Evolutionary conservation across 176 grass and related monocot species (phyloP).

Genomic region (Carex pumila): DNA sequence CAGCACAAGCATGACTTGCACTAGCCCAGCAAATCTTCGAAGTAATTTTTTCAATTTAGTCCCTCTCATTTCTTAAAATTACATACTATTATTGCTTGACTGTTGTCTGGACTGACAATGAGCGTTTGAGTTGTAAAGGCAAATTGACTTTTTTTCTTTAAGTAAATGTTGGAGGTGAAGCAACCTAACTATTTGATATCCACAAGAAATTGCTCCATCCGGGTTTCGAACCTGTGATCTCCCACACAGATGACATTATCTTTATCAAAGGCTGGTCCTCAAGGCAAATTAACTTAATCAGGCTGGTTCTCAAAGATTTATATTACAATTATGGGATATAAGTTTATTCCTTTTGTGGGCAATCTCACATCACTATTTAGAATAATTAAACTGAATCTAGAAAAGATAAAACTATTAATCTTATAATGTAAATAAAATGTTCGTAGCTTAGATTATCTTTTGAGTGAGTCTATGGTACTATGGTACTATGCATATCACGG

Average conservation of each 20-base stretch:
- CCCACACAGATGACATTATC: no score
- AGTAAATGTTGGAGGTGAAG: no score
- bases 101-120: not conserved
- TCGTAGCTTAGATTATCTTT: not conserved
- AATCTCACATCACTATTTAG: not conserved
- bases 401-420: not conserved
- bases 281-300: not conserved
- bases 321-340: not conserved
- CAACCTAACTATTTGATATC: no score
- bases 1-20: no score
- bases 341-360: not conserved
- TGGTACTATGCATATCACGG: no score
- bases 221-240: no score
- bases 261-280: no score
- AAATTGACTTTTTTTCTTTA: not conserved
- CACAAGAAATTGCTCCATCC: no score
- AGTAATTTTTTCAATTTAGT: not conserved
- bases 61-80: not conserved
- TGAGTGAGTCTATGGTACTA: no score
- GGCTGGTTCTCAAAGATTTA: not conserved
- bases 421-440: not conserved
- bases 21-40: no score
- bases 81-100: not conserved
- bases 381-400: not conserved
- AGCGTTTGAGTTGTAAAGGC: not conserved